A percentile compares a stretch with the other conserved stretches of the same genome.
These are phyloP conservation scores for Tulasnella sp. DNA, from an alignment of 768 basidiomycete genomes.

Conservation along the genomic window DNA sequence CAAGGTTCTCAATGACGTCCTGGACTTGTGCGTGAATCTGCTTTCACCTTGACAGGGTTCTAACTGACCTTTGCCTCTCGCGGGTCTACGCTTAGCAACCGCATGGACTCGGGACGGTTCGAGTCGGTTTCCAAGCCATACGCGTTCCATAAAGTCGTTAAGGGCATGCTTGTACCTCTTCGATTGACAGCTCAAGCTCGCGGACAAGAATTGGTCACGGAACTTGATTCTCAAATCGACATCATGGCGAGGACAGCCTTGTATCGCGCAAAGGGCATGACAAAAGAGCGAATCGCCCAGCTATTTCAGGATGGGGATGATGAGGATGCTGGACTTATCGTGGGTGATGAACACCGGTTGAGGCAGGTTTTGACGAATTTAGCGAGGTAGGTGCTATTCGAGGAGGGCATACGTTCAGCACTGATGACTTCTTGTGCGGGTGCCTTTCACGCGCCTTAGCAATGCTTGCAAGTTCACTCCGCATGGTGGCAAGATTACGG, in stretches of 20 bases:
- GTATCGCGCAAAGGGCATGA: slow-evolving; percentile 19
- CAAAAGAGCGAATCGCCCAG: slow-evolving; percentile 6
- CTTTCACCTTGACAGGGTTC: neutral
- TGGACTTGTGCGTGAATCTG: slow-evolving; percentile 28
- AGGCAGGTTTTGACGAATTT: slow-evolving; percentile 22
- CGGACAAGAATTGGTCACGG: slow-evolving; percentile 26
- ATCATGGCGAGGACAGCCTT: slow-evolving; percentile 19
- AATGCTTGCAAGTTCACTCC: slow-evolving; percentile 31
- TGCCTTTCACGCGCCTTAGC: neutral
- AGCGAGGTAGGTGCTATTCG: slow-evolving; percentile 15
- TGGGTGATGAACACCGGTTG: slow-evolving; percentile 32
- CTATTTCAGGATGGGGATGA: slow-evolving; percentile 1
- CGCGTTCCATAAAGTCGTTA: slow-evolving; percentile 37
- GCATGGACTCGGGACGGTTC: slow-evolving; percentile 39
- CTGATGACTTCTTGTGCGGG: too few relatives aligned
- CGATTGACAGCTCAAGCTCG: slow-evolving; percentile 27
- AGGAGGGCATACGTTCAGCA: too few relatives aligned
- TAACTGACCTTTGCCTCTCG: neutral
- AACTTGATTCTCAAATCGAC: slow-evolving; percentile 29
- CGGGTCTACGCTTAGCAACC: slow-evolving; percentile 26
- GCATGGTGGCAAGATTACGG: slow-evolving; percentile 26
- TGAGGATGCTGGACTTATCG: slow-evolving; percentile 24
- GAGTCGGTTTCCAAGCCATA: slow-evolving; percentile 39
- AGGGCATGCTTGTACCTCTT: slow-evolving; percentile 35
- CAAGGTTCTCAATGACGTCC: slow-evolving; percentile 40